Evolutionary conservation across 2,329 filamentous ascomycete species (phyloP), one percentile per base, ranked within the genome.

Genomic region (Didymella keratinophila): DNA sequence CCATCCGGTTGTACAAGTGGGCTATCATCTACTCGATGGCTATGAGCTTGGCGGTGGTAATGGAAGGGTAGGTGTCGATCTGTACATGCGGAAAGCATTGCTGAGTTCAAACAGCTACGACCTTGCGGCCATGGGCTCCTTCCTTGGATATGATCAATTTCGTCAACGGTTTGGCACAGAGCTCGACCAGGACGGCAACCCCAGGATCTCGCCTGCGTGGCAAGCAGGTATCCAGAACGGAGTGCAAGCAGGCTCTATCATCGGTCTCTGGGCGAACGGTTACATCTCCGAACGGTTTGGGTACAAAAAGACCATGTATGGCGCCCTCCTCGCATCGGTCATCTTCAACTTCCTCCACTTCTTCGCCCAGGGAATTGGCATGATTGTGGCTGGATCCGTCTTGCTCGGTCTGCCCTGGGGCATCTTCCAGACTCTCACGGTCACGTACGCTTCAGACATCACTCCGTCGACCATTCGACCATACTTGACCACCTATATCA

Each of bases 21-120:
- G 92, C 92, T 21, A 87, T 94, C 56, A 82, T 80, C 16, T 96
- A 90, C 90, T 91, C 88, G 68, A 71, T 95, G 39, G 80, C 94
- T 57, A 91, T 96, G 74, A 93, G 90, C 5, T 92, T 89, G 0
- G 91, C 89, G 73, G 93, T 96, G 71, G 86, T 86, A 66, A 96
- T 96, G 92, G 92, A 96, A 76, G 92, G 91, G 14, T 95, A 92
- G 36, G 51, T 23, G 3, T 28, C 12, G 5, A 23, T 9, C 2
- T n/a, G 18, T 25, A 4, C n/a, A 37, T 36, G 39, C 20, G 3
- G 16, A 52, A 34, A 20, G 20, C 23, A 14, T 18, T 58, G 34
- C 23, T 60, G 21, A 48, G 8, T 10, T n/a, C 27, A 2, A 23
- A 4, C 3, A 60, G 57, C 18, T 63, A 63, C 78, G 91, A 96